phyloP scores from a whole-genome alignment of 208 protist genomes.

The Lotmaria passim region DNA sequence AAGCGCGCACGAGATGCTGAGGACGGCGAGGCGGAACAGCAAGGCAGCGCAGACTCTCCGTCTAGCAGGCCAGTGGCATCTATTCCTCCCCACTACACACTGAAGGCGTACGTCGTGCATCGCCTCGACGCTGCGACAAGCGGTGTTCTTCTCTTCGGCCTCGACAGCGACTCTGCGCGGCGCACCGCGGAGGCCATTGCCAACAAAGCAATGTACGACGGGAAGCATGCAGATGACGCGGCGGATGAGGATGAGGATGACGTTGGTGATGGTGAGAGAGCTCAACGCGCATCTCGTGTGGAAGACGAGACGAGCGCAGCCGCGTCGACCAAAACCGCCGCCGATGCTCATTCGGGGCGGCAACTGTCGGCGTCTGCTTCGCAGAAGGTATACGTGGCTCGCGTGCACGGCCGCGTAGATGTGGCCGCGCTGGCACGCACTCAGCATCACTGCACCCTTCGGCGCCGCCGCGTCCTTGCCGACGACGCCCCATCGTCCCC shows the following conservation, averaged over 20 bases:
- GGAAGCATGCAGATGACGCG: background rate
- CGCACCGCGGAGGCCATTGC: slow-evolving; percentile 49
- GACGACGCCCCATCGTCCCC: too few relatives aligned
- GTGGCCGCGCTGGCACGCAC: slow-evolving; percentile 33
- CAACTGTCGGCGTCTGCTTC: slow-evolving; percentile 24
- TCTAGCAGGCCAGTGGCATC: background rate
- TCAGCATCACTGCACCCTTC: slow-evolving; percentile 51
- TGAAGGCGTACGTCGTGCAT: slow-evolving; percentile 79
- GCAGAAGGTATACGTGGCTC: slow-evolving; percentile 68
- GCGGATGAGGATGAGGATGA: slow-evolving; percentile 2
- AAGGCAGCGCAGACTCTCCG: background rate
- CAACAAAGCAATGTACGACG: slow-evolving; percentile 34
- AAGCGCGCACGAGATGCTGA: slow-evolving; percentile 5
- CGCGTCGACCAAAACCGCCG: too few relatives aligned
- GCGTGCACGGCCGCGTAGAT: slow-evolving; percentile 60
- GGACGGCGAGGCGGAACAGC: background rate
- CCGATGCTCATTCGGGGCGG: too few relatives aligned
- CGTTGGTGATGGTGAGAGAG: background rate
- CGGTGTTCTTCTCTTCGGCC: slow-evolving; percentile 82
- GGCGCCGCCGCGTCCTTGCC: too few relatives aligned
- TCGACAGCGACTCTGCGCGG: slow-evolving; percentile 54
- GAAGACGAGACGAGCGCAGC: too few relatives aligned
- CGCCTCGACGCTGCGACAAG: slow-evolving; percentile 86
- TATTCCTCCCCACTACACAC: background rate
- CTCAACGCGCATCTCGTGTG: too few relatives aligned